Conservation (phyloP, 139 green algal species). For the Chlamydomonas urium region DNA sequence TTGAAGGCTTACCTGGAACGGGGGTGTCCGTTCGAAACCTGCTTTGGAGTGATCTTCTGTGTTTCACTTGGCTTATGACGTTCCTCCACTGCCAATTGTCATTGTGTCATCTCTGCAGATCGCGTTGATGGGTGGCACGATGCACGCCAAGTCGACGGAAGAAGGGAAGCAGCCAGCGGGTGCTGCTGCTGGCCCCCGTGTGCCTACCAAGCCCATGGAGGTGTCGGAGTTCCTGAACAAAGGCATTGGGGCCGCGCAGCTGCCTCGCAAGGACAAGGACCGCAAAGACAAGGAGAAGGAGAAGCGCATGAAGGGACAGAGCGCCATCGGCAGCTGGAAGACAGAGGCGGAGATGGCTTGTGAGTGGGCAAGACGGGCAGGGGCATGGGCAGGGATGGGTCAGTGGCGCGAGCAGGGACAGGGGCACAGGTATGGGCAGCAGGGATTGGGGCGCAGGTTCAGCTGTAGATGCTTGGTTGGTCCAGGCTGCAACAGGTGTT, state of each 20-base stretch:
- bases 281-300: slow-evolving; percentile 87
- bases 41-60: too few relatives aligned
- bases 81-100: too few relatives aligned
- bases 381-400: not conserved
- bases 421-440: not conserved
- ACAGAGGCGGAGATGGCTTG: slow-evolving; percentile 83
- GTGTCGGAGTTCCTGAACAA: slow-evolving; percentile 62
- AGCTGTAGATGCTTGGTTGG: not conserved
- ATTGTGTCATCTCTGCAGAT: slow-evolving; percentile 33
- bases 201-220: slow-evolving; percentile 38
- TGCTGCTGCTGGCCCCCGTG: not conserved
- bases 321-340: slow-evolving; percentile 72
- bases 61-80: too few relatives aligned
- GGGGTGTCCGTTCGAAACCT: too few relatives aligned
- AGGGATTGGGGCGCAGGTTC: not conserved
- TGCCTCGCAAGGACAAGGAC: slow-evolving; percentile 60
- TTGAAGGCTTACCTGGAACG: too few relatives aligned
- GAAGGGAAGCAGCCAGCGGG: slow-evolving; percentile 10
- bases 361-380: not conserved
- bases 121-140: slow-evolving; percentile 59
- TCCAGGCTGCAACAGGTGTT: too few relatives aligned
- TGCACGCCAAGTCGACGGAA: slow-evolving; percentile 13
- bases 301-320: slow-evolving; percentile 79
- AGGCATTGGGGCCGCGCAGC: slow-evolving; percentile 44
- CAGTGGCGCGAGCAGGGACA: not conserved